phyloP scores from a whole-genome alignment of 1,139 yeast genomes.

The Suzukiozyma palmioleophila region DNA sequence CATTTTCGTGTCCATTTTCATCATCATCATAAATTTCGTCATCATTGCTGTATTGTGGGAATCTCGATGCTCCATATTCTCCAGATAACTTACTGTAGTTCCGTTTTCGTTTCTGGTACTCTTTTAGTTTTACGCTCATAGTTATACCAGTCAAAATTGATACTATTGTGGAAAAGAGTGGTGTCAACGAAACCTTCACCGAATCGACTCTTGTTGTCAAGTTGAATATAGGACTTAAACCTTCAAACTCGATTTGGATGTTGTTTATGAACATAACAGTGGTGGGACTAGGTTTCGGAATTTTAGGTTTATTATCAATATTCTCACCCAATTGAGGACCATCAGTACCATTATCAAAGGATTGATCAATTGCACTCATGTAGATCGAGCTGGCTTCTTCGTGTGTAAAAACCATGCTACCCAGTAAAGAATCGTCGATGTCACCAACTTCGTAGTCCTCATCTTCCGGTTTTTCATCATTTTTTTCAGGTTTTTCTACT shows the following conservation, averaged over 20 bases:
- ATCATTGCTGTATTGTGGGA: conserved; percentile 29
- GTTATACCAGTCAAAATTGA: conserved; percentile 30
- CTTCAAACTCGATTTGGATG: conserved; percentile 44
- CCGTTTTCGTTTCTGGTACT: conserved; percentile 26
- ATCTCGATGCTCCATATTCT: conserved; percentile 12
- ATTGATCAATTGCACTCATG: conserved; percentile 71
- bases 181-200: conserved; percentile 39
- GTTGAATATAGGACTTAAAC: conserved; percentile 45
- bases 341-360: conserved; percentile 21
- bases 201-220: conserved; percentile 43
- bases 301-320: conserved; percentile 8
- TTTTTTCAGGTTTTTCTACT: conserved; percentile 11
- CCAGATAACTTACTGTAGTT: conserved; percentile 5
- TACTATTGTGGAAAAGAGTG: conserved; percentile 31
- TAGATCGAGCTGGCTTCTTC: conserved; percentile 71
- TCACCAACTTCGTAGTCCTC: conserved; percentile 28
- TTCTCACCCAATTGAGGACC: conserved; percentile 2
- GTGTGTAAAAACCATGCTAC: conserved; percentile 64
- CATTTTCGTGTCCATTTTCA: conserved; percentile 9
- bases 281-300: conserved; percentile 10
- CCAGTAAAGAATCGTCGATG: conserved; percentile 44
- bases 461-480: conserved; percentile 13
- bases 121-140: conserved; percentile 26
- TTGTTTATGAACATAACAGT: conserved; percentile 31
- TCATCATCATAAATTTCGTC: conserved; percentile 14